Evolutionary conservation across 2,329 filamentous ascomycete species (phyloP).

Genomic region (Paradendryphiella salina): DNA sequence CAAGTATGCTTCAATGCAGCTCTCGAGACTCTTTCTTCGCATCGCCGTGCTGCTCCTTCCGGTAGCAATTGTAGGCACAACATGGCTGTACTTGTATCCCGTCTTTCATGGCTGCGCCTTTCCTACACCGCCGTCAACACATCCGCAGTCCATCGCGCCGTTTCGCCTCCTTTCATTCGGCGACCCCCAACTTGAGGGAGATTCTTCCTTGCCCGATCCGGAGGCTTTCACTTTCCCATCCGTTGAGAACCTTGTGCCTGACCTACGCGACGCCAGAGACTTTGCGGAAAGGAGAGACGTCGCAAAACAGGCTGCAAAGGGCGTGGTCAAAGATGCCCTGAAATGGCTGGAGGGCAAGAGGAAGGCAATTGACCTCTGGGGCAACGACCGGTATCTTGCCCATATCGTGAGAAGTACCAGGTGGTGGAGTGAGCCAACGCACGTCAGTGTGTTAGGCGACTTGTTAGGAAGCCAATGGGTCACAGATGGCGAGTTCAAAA

Average conservation of each 20-base stretch:
- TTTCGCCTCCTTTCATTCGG: slow-evolving; percentile 87
- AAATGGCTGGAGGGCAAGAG: slow-evolving; percentile 67
- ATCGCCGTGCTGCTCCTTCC: slow-evolving; percentile 60
- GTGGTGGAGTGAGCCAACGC: slow-evolving; percentile 85
- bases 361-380: slow-evolving; percentile 84
- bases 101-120: slow-evolving; percentile 78
- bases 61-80: slow-evolving; percentile 68
- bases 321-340: slow-evolving; percentile 63
- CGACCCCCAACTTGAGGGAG: slow-evolving; percentile 92
- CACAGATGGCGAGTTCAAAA: slow-evolving; percentile 77
- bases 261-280: slow-evolving; percentile 26
- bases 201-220: slow-evolving; percentile 71
- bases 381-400: slow-evolving; percentile 92
- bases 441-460: slow-evolving; percentile 87
- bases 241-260: slow-evolving; percentile 43
- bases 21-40: slow-evolving; percentile 52
- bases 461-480: slow-evolving; percentile 96
- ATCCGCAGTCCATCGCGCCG: slow-evolving; percentile 58
- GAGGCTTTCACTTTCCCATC: slow-evolving; percentile 45
- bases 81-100: slow-evolving; percentile 88
- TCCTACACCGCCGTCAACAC: slow-evolving; percentile 51
- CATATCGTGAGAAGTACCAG: slow-evolving; percentile 84
- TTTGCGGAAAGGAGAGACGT: slow-evolving; percentile 17
- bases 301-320: slow-evolving; percentile 16
- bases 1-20: slow-evolving; percentile 54